Evolutionary conservation across 768 basidiomycete species (phyloP).

Genomic region (Trametes gibbosa): DNA sequence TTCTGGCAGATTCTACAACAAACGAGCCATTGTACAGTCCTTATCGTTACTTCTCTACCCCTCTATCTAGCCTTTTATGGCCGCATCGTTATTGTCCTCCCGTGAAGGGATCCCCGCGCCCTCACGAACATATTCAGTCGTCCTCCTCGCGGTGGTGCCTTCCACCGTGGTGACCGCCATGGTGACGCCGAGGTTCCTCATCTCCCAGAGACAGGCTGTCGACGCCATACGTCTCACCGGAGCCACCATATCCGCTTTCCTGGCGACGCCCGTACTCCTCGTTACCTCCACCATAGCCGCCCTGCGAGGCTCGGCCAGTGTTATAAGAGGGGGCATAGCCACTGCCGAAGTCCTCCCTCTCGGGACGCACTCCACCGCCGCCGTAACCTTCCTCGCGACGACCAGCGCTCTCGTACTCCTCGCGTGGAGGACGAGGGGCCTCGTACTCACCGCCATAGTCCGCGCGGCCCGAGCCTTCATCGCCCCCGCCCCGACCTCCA

Average conservation of each 20-base stretch:
- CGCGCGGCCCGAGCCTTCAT: conserved; percentile 12
- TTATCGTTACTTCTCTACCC: not conserved
- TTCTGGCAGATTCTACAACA: not conserved
- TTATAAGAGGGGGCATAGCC: conserved; percentile 7
- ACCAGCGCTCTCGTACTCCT: conserved; percentile 7
- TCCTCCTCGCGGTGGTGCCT: conserved; percentile 11
- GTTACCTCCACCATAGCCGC: conserved; percentile 19
- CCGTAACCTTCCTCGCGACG: conserved; percentile 2
- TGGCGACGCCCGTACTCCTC: not conserved
- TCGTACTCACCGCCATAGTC: conserved; percentile 20
- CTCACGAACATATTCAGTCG: not conserved
- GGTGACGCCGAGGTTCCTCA: conserved; percentile 23
- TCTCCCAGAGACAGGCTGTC: conserved; percentile 46
- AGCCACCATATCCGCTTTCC: conserved; percentile 5
- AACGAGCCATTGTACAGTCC: not conserved
- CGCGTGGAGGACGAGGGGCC: conserved; percentile 4
- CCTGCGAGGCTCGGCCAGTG: not conserved
- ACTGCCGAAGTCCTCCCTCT: not conserved
- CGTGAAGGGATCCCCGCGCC: too few relatives aligned
- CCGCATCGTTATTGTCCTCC: too few relatives aligned
- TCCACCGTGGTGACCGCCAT: not conserved
- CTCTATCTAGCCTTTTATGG: too few relatives aligned
- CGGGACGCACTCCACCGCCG: not conserved
- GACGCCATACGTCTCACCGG: conserved; percentile 50
- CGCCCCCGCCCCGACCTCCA: conserved; percentile 2